phyloP scores from a whole-genome alignment of 768 basidiomycete genomes.

The Boletus subcaerulescens region DNA sequence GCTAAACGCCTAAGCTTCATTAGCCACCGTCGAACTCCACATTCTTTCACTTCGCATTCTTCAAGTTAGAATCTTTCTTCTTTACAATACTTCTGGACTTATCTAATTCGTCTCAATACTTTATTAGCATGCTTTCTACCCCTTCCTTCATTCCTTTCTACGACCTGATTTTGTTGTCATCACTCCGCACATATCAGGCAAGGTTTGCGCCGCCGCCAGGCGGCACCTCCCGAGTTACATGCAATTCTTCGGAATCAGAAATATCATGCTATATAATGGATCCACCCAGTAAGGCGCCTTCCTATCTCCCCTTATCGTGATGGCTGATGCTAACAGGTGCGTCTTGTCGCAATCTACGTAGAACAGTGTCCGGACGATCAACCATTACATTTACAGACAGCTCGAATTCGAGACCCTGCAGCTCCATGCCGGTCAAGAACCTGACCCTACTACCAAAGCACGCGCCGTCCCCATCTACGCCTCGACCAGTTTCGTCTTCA shows the following conservation, averaged over 20 bases:
- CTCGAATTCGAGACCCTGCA: conserved; percentile 63
- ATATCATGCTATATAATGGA: not conserved
- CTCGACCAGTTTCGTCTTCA: conserved; percentile 54
- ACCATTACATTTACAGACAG: conserved; percentile 15
- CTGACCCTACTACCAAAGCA: conserved; percentile 53
- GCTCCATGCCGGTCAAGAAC: conserved; percentile 57
- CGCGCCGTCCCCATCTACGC: conserved; percentile 66
- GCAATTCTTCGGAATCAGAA: not conserved
- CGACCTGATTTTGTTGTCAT: too few species aligned
- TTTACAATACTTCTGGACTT: too few species aligned
- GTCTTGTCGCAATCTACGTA: not conserved
- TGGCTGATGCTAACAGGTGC: conserved; percentile 26
- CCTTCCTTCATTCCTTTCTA: too few species aligned
- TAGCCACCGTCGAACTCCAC: too few species aligned
- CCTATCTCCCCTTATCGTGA: not conserved
- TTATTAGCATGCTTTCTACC: too few species aligned
- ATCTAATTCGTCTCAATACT: too few species aligned
- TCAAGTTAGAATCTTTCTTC: too few species aligned
- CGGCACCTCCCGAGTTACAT: too few species aligned
- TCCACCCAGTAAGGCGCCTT: not conserved
- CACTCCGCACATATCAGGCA: too few species aligned
- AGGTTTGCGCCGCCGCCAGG: too few species aligned
- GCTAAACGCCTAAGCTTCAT: too few species aligned
- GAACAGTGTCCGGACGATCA: not conserved
- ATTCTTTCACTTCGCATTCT: too few species aligned